A percentile compares a stretch with the other conserved stretches of the same genome.
Evolutionary conservation across 2,329 filamentous ascomycete species (phyloP).

Genomic region (Fusarium musae): DNA sequence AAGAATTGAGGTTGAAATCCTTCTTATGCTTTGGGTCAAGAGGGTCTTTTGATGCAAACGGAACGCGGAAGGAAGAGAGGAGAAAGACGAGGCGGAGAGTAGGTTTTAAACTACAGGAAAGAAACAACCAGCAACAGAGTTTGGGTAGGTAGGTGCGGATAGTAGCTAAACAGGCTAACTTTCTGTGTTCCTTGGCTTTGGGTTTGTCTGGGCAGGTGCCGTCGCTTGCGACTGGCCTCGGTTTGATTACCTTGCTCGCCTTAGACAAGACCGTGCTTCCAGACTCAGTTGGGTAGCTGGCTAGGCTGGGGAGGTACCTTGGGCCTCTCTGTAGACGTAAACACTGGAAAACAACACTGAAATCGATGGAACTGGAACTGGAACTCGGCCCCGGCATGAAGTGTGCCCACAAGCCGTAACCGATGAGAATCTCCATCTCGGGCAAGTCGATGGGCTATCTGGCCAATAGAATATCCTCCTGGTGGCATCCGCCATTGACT

Average conservation of each 20-base stretch:
- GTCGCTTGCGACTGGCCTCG: slow-evolving; percentile 36
- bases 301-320: neutral
- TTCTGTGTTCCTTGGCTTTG: slow-evolving; percentile 21
- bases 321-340: neutral
- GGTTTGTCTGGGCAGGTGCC: slow-evolving; percentile 38
- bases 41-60: slow-evolving; percentile 13
- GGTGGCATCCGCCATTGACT: slow-evolving; percentile 26
- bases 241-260: slow-evolving; percentile 42
- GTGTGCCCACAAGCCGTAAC: slow-evolving; percentile 30
- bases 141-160: slow-evolving; percentile 13
- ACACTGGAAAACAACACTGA: slow-evolving; percentile 13
- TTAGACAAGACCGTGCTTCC: slow-evolving; percentile 32
- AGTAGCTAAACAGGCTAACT: neutral
- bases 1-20: neutral
- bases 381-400: slow-evolving; percentile 34
- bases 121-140: neutral
- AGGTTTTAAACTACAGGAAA: slow-evolving; percentile 35
- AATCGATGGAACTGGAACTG: slow-evolving; percentile 15
- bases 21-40: slow-evolving; percentile 29
- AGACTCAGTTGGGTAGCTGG: neutral
- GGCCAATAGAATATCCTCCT: slow-evolving; percentile 19
- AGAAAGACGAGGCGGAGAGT: slow-evolving; percentile 23
- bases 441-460: neutral
- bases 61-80: slow-evolving; percentile 21
- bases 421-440: slow-evolving; percentile 16